Evolutionary conservation across 257 asterid species (phyloP).

Genomic region (Rauvolfia tetraphylla): DNA sequence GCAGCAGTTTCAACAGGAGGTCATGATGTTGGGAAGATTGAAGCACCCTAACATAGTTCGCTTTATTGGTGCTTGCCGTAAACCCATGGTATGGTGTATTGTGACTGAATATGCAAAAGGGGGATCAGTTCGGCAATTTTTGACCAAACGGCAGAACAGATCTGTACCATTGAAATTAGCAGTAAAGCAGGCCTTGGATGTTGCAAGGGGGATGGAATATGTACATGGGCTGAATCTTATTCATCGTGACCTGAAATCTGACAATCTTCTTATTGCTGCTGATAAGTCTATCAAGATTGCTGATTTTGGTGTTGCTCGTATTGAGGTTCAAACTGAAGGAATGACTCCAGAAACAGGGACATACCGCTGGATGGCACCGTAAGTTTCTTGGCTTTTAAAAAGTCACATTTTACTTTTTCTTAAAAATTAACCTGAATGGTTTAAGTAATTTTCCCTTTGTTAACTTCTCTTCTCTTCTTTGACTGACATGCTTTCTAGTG

Average conservation of each 20-base stretch:
- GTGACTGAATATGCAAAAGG: slow-evolving; percentile 98
- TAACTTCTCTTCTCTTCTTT: not conserved
- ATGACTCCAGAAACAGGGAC: slow-evolving; percentile 99
- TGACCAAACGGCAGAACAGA: slow-evolving; percentile 77
- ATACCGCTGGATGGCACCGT: slow-evolving; percentile 99
- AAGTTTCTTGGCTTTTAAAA: slow-evolving; percentile 33
- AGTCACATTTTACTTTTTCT: not conserved
- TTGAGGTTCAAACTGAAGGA: slow-evolving; percentile 97
- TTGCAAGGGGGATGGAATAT: slow-evolving; percentile 96
- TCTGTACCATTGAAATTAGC: slow-evolving; percentile 92
- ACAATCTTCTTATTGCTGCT: slow-evolving; percentile 85
- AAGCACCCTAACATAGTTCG: slow-evolving; percentile 95
- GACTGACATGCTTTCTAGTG: not conserved
- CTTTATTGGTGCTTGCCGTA: slow-evolving; percentile 88
- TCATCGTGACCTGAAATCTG: slow-evolving; percentile 94
- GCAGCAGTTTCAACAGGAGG: slow-evolving; percentile 98
- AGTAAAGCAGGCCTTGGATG: slow-evolving; percentile 98
- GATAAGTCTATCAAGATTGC: slow-evolving; percentile 95
- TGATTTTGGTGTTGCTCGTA: slow-evolving; percentile 97
- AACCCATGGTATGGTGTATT: slow-evolving; percentile 98
- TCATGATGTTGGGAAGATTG: slow-evolving; percentile 88
- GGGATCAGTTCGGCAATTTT: slow-evolving; percentile 89
- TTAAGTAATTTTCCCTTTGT: not conserved
- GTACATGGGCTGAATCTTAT: slow-evolving; percentile 86
- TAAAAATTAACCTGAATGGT: not conserved